Evolutionary conservation across 371 early-diverging fungal genomes (phyloP).

Genomic region (Mucor velutinosus): DNA sequence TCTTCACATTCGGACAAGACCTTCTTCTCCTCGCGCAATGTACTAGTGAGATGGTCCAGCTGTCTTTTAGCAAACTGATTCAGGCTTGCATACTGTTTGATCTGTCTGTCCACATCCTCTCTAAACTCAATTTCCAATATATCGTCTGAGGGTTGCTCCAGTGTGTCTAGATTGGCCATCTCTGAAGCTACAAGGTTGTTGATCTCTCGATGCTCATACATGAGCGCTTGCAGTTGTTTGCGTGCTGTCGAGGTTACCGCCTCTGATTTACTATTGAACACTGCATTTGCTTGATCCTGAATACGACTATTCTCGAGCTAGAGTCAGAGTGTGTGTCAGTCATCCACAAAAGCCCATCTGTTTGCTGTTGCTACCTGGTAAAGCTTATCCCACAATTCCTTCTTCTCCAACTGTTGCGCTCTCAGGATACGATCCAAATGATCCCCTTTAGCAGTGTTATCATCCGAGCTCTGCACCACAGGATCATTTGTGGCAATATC

Average conservation of each 20-base stretch:
- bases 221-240: slow-evolving; percentile 8
- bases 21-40: slow-evolving; percentile 11
- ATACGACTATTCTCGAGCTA: slow-evolving; percentile 11
- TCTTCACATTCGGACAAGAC: slow-evolving; percentile 27
- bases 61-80: slow-evolving; percentile 22
- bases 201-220: slow-evolving; percentile 12
- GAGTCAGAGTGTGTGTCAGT: neutral
- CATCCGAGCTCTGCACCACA: slow-evolving; percentile 21
- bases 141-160: slow-evolving; percentile 10
- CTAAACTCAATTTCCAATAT: slow-evolving; percentile 29
- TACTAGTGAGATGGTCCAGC: neutral
- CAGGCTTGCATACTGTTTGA: slow-evolving; percentile 15
- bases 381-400: slow-evolving; percentile 33
- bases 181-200: slow-evolving; percentile 3
- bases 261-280: slow-evolving; percentile 16
- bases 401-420: slow-evolving; percentile 28
- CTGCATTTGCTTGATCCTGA: neutral
- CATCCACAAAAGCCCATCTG: neutral
- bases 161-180: slow-evolving; percentile 1
- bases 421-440: slow-evolving; percentile 26
- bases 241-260: neutral
- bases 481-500: slow-evolving; percentile 24
- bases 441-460: slow-evolving; percentile 27
- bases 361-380: slow-evolving; percentile 24
- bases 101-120: slow-evolving; percentile 23